Conservation (phyloP, 192 early-diverging fungal genomes). For the Coemansia sp. region DNA sequence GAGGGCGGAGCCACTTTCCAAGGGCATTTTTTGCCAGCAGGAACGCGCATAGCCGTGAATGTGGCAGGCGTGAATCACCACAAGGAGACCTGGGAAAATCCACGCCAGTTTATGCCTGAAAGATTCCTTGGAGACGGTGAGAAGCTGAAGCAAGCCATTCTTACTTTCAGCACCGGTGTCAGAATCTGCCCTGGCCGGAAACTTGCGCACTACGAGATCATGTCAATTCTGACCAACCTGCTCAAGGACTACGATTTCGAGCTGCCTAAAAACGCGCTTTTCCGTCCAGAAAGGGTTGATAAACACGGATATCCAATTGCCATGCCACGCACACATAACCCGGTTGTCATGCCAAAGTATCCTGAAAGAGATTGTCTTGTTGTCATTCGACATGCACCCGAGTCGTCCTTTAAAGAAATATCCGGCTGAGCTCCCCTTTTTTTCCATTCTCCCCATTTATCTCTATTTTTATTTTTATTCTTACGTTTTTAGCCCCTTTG, state of each 20-base stretch:
- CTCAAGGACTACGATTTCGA: conserved; percentile 40
- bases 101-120: conserved; percentile 43
- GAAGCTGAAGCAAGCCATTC: conserved; percentile 19
- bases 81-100: conserved; percentile 21
- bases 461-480: too few species aligned
- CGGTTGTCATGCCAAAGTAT: conserved; percentile 26
- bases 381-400: conserved; percentile 6
- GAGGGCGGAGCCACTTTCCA: conserved; percentile 37
- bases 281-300: conserved; percentile 13
- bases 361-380: conserved; percentile 37
- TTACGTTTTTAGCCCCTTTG: too few species aligned
- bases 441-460: not conserved
- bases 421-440: not conserved
- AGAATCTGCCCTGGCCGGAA: conserved; percentile 42
- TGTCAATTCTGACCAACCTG: conserved; percentile 33
- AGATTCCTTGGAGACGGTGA: conserved; percentile 28
- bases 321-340: conserved; percentile 26
- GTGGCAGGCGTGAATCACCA: conserved; percentile 33
- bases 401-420: not conserved
- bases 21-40: conserved; percentile 38
- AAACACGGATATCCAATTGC: conserved; percentile 15
- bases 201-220: conserved; percentile 41
- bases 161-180: conserved; percentile 44
- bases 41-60: conserved; percentile 19
- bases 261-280: conserved; percentile 17